Percentiles rank a stretch among this genome's conserved stretches.
Conservation (phyloP, 805 yeast species). For the Diddensiella caesifluorescens region DNA sequence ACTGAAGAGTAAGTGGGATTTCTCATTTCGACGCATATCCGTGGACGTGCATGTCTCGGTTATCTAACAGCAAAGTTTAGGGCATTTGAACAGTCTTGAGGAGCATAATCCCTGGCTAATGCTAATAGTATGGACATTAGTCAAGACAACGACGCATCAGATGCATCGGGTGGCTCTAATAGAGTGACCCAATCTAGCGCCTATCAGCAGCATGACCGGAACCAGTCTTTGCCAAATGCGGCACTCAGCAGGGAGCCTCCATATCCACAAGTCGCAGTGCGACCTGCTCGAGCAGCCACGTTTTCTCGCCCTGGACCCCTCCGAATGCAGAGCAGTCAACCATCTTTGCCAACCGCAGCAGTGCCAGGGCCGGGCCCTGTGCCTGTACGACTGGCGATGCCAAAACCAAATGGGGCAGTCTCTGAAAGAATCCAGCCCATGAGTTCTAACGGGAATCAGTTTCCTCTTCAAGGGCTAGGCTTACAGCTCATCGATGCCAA, state of each 20-base stretch:
- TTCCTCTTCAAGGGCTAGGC: not conserved
- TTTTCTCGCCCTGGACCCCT: slow-evolving; percentile 14
- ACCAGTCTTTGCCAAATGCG: slow-evolving; percentile 24
- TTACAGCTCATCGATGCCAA: slow-evolving; percentile 3
- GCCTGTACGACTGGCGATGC: not conserved
- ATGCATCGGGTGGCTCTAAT: too few relatives aligned
- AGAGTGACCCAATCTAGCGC: too few relatives aligned
- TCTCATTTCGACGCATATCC: too few relatives aligned
- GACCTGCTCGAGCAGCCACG: slow-evolving; percentile 24
- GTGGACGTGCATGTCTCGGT: too few relatives aligned
- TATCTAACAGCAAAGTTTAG: too few relatives aligned
- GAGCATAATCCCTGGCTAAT: too few relatives aligned
- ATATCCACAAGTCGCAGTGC: slow-evolving; percentile 6
- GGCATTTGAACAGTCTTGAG: too few relatives aligned
- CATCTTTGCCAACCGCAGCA: not conserved
- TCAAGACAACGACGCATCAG: too few relatives aligned
- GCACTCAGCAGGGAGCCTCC: slow-evolving; percentile 2
- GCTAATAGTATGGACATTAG: too few relatives aligned
- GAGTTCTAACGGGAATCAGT: not conserved
- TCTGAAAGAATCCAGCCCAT: slow-evolving; percentile 2
- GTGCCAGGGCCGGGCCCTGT: not conserved
- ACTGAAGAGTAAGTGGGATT: too few relatives aligned
- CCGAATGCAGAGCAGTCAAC: not conserved
- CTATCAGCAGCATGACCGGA: slow-evolving; percentile 21
- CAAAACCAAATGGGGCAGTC: not conserved